phyloP scores from a whole-genome alignment of 2,329 filamentous ascomycete genomes.

The Didymella keratinophila region DNA sequence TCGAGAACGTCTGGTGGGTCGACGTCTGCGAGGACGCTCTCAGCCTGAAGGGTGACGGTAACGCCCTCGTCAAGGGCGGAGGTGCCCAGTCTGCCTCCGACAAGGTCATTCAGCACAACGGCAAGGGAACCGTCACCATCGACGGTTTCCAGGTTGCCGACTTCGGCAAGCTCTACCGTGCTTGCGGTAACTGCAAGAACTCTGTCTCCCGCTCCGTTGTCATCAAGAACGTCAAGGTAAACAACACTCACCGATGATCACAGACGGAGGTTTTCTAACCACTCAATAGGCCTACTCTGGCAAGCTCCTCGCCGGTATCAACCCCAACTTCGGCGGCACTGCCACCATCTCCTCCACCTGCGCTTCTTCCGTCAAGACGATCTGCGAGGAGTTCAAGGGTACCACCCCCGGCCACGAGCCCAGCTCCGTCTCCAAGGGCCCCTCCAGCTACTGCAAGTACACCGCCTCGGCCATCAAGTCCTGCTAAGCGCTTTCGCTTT shows the following conservation, averaged over 20 bases:
- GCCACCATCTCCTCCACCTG: conserved; percentile 54
- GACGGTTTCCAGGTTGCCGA: conserved; percentile 47
- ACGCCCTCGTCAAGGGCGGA: conserved; percentile 52
- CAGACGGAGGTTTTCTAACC: not conserved
- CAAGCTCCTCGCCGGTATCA: conserved; percentile 59
- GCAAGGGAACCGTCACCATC: conserved; percentile 51
- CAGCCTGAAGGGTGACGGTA: conserved; percentile 48
- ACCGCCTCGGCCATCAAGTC: conserved; percentile 41
- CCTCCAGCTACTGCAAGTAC: conserved; percentile 43
- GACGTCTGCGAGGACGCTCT: conserved; percentile 55
- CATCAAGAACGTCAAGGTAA: conserved; percentile 55
- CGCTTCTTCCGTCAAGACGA: conserved; percentile 39
- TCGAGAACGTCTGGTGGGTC: conserved; percentile 57
- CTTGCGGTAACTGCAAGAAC: conserved; percentile 61
- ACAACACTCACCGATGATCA: conserved; percentile 42
- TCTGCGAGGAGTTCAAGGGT: conserved; percentile 49
- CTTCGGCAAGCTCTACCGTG: conserved; percentile 56
- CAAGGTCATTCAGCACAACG: conserved; percentile 54
- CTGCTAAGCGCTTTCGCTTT: conserved; percentile 34
- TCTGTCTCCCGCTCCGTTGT: conserved; percentile 54
- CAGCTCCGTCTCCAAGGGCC: conserved; percentile 40
- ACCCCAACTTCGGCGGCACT: conserved; percentile 61
- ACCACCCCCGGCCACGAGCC: conserved; percentile 42
- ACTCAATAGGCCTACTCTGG: conserved; percentile 42
- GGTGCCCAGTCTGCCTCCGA: conserved; percentile 51